Conservation (phyloP, 23 red algal species). For the Pyropia haitanensis region DNA sequence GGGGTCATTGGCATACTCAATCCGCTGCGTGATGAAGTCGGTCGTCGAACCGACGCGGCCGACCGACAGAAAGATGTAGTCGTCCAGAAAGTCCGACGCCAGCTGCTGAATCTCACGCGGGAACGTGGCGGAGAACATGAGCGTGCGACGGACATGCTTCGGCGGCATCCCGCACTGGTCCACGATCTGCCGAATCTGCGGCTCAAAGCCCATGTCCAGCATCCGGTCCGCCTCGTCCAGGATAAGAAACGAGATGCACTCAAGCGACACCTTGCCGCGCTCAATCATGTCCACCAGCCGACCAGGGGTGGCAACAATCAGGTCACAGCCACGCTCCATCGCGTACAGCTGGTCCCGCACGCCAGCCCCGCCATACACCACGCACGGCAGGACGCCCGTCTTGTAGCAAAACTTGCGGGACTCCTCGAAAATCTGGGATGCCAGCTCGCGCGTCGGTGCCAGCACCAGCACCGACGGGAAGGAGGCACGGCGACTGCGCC, state of each 20-base stretch:
- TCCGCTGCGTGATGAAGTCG: constrained; percentile 94
- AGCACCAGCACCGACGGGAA: constrained; percentile 80
- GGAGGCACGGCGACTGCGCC: constrained; percentile 14
- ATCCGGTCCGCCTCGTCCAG: constrained; percentile 98
- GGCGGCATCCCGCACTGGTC: constrained; percentile 66
- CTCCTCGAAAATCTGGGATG: constrained; percentile 89
- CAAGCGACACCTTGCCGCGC: constrained; percentile 73
- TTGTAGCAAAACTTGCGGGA: constrained; percentile 84
- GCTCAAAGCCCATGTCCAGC: constrained; percentile 99
- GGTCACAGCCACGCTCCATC: constrained; percentile 79
- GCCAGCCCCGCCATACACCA: constrained; percentile 93
- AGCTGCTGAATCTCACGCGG: constrained; percentile 93
- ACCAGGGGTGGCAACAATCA: constrained; percentile 94
- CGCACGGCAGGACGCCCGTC: constrained; percentile 66
- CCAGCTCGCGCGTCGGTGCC: constrained; percentile 93
- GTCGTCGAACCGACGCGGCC: constrained; percentile 99
- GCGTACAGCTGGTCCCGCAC: constrained; percentile 77
- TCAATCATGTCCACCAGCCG: constrained; percentile 95
- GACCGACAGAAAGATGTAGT: constrained; percentile 96
- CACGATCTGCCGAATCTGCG: constrained; percentile 98
- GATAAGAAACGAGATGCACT: constrained; percentile 75
- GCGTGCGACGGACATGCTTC: constrained; percentile 75
- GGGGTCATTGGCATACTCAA: constrained; percentile 79
- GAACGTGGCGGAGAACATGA: constrained; percentile 99
- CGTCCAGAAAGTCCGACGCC: constrained; percentile 93